Conservation (phyloP, 441 rosid species). For the Populus trichocarpa region DNA sequence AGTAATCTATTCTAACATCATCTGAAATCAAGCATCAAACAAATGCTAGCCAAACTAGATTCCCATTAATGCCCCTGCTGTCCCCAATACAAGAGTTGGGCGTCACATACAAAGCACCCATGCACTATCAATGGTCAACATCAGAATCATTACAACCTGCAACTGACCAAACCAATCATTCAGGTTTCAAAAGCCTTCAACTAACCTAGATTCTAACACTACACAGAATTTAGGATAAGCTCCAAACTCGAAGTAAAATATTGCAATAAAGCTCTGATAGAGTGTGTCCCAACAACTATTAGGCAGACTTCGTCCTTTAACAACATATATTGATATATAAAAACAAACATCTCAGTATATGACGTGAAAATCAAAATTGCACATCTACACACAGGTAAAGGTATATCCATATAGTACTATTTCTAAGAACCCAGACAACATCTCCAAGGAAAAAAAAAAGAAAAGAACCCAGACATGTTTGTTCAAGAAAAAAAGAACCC, state of each 20-base stretch:
- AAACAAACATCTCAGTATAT: neutral
- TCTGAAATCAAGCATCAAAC: neutral
- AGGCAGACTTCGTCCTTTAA: no score
- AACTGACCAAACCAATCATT: neutral
- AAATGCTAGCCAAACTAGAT: neutral
- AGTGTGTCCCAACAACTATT: neutral
- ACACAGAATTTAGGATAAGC: neutral
- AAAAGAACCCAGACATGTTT: neutral
- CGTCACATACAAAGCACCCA: neutral
- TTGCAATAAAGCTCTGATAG: neutral
- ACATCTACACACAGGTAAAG: neutral
- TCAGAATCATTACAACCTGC: neutral
- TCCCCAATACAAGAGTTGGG: neutral
- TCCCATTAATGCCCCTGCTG: neutral
- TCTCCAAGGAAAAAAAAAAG: no score
- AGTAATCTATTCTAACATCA: slow-evolving; percentile 1
- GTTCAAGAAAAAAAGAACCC: no score
- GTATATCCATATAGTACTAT: neutral
- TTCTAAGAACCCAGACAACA: neutral
- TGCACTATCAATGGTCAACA: neutral
- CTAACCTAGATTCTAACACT: neutral
- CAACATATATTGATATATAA: neutral
- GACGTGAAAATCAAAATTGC: neutral
- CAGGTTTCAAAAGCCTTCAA: neutral
- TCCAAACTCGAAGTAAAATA: neutral